phyloP scores from a whole-genome alignment of 805 yeast species.

The Barnettozyma botsteinii region DNA sequence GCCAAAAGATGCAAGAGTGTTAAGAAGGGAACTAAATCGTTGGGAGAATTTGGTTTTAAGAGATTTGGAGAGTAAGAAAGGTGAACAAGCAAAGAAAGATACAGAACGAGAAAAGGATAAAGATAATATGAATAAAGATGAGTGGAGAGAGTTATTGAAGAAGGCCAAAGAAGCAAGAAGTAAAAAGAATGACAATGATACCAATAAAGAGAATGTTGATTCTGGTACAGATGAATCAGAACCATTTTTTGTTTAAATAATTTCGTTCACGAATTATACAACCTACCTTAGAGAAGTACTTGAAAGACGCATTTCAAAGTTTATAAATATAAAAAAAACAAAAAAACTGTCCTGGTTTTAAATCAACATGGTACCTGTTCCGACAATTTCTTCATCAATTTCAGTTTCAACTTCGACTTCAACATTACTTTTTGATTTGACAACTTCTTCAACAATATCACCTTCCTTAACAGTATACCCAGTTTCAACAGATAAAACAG shows the following conservation, averaged over 20 bases:
- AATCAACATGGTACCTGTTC: no score
- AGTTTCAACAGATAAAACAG: slow-evolving; percentile 3
- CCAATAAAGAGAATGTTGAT: neutral
- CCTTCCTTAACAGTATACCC: slow-evolving; percentile 16
- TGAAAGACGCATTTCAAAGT: no score
- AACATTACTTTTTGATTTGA: slow-evolving; percentile 10
- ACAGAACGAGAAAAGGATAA: slow-evolving; percentile 8
- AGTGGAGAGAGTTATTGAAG: slow-evolving; percentile 20
- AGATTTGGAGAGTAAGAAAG: slow-evolving; percentile 4
- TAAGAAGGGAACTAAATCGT: slow-evolving; percentile 50
- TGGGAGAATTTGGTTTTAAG: slow-evolving; percentile 49
- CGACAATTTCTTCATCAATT: slow-evolving; percentile 18
- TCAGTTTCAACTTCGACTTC: slow-evolving; percentile 1
- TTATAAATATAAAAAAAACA: no score
- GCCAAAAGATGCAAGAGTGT: slow-evolving; percentile 52
- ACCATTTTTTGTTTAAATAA: no score
- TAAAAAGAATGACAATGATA: neutral
- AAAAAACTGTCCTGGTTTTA: no score
- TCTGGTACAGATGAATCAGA: no score
- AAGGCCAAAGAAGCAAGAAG: slow-evolving; percentile 13
- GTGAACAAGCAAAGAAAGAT: neutral
- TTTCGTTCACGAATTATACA: neutral
- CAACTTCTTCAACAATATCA: slow-evolving; percentile 18
- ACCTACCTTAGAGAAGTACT: no score
- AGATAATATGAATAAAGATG: slow-evolving; percentile 13